Base-by-base conservation (phyloP, 331 rosid species). In the Ulmus americana region DNA sequence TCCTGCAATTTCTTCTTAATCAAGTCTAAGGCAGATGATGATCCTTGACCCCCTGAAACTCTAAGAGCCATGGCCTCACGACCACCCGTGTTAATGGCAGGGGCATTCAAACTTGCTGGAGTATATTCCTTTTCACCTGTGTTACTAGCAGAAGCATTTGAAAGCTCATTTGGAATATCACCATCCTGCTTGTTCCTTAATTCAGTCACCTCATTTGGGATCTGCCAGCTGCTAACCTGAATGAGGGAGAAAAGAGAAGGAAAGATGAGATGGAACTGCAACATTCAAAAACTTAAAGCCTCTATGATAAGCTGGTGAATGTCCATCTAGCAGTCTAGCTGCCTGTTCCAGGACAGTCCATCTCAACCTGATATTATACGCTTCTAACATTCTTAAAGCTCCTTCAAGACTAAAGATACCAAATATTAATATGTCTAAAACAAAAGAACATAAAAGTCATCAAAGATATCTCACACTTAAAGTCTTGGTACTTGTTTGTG, bases 181-280 rank as follows among this genome's bases (percentile, higher is more conserved):
- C 57, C 76, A 63, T 89, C 90, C 74, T 85, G 97, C 77, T 80
- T 87, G 80, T 87, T 84, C 70, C 84, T 87, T 77, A 83, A 77
- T 75, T 87, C 98, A 55, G 92, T 69, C 79, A 94, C 97, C 80
- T 94, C 98, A 71, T 71, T 80, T 62, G 98, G 98, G 74, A 94
- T 87, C 82, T 94, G 95, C 98, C 98, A 94, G 86, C 97, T 83
- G 81, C 98, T 94, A 28, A 85, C 81, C 98, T 92, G 79, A 74
- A 72, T 48, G 13, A 62, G 55, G 61, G 42, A 45, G 45, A 53
- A 63, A 65, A 52, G n/a, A 44, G 10, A 7, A 6, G 10, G 47
- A 7, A 62, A 53, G 63, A n/a, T 40, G 18, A 62, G 54, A 59
- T 35, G 51, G 18, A 43, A 14, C 18, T 43, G 51, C 57, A 6